Evolutionary conservation across 192 early-diverging fungal species (phyloP).

Genomic region (Coemansia guatemalensis): DNA sequence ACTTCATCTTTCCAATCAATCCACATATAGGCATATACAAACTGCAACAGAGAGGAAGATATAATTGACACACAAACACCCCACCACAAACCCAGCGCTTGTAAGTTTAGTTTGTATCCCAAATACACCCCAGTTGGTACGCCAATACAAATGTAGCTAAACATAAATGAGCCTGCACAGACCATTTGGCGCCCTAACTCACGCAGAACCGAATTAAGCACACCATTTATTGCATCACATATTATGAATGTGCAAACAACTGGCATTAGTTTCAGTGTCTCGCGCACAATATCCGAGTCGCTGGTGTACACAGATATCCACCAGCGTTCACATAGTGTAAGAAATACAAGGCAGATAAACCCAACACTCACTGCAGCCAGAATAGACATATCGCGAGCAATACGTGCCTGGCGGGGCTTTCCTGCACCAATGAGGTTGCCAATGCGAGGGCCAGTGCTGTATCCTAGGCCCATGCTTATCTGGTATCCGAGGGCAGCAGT

Average conservation of each 20-base stretch:
- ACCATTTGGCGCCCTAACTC: slow-evolving; percentile 51
- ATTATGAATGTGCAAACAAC: slow-evolving; percentile 65
- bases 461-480: slow-evolving; percentile 70
- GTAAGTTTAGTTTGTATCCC: slow-evolving; percentile 26
- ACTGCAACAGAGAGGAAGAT: slow-evolving; percentile 14
- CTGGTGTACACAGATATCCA: slow-evolving; percentile 58
- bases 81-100: slow-evolving; percentile 38
- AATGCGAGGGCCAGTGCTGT: slow-evolving; percentile 74
- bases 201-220: slow-evolving; percentile 52
- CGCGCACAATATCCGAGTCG: slow-evolving; percentile 63
- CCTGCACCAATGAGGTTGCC: slow-evolving; percentile 69
- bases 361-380: slow-evolving; percentile 57
- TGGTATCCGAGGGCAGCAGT: slow-evolving; percentile 65
- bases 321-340: slow-evolving; percentile 17
- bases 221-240: slow-evolving; percentile 56
- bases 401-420: slow-evolving; percentile 58
- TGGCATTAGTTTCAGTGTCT: slow-evolving; percentile 72
- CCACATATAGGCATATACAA: slow-evolving; percentile 14
- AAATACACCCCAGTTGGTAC: slow-evolving; percentile 50
- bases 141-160: slow-evolving; percentile 53
- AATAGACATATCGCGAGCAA: slow-evolving; percentile 57
- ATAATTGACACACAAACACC: slow-evolving; percentile 28
- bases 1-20: slow-evolving; percentile 40
- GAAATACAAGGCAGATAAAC: slow-evolving; percentile 1
- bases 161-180: slow-evolving; percentile 46